phyloP scores from a whole-genome alignment of 257 asterid species.

The Solanum virginianum region DNA sequence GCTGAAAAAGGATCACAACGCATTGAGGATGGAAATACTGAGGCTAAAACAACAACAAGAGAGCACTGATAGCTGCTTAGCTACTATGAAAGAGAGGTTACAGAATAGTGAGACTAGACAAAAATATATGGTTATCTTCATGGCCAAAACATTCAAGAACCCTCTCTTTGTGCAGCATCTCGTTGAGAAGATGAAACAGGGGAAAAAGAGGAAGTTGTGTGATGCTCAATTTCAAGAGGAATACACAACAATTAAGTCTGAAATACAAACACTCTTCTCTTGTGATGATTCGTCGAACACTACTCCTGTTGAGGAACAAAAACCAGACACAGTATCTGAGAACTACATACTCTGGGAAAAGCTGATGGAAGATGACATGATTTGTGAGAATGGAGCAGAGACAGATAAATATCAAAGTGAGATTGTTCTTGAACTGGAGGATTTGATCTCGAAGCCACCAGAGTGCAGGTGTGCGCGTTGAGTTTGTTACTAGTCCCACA shows the following conservation, averaged over 20 bases:
- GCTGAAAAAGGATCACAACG: constrained; percentile 29
- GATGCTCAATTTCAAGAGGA: constrained; percentile 21
- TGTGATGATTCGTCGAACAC: constrained; percentile 21
- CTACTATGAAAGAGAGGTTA: constrained; percentile 34
- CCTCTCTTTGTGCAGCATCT: constrained; percentile 31
- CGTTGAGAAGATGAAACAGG: constrained; percentile 22
- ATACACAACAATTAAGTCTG: constrained; percentile 21
- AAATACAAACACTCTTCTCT: constrained; percentile 25
- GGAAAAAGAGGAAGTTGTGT: constrained; percentile 10
- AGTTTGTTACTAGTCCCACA: not conserved
- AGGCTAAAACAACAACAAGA: constrained; percentile 56
- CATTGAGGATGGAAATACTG: constrained; percentile 29
- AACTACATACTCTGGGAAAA: constrained; percentile 83
- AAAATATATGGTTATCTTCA: constrained; percentile 27
- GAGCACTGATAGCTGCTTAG: constrained; percentile 26
- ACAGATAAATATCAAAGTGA: constrained; percentile 19
- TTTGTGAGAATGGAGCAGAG: constrained; percentile 40
- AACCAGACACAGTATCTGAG: constrained; percentile 30
- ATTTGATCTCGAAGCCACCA: constrained; percentile 16
- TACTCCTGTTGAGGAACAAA: constrained; percentile 19
- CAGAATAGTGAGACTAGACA: constrained; percentile 34
- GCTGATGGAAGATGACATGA: constrained; percentile 81
- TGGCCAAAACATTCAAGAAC: constrained; percentile 38
- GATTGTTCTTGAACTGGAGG: constrained; percentile 31
- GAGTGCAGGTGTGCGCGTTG: constrained; percentile 3